These are phyloP conservation scores for Puccinia horiana DNA, from an alignment of 1,284 basidiomycete species.

Conservation along the genomic window DNA sequence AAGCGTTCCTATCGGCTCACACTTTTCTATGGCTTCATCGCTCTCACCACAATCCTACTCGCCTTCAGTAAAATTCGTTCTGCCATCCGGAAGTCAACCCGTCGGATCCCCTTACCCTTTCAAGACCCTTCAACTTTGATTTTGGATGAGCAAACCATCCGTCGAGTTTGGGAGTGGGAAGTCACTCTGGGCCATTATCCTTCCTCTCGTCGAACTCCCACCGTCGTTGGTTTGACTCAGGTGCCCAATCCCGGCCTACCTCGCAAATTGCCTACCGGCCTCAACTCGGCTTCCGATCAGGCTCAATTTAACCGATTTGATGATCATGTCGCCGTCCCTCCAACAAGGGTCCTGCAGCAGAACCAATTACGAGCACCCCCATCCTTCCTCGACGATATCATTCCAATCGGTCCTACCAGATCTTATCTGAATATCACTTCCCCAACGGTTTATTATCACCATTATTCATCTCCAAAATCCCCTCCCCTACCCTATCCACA, in stretches of 20 bases:
- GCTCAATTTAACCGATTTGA: constrained; percentile 40
- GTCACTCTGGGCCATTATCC: constrained; percentile 86
- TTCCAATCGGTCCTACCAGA: constrained; percentile 68
- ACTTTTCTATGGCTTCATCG: constrained; percentile 50
- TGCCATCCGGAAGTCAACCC: constrained; percentile 35
- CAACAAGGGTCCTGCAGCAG: constrained; percentile 51
- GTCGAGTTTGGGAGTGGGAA: constrained; percentile 90
- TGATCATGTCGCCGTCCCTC: constrained; percentile 49
- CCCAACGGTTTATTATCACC: constrained; percentile 63
- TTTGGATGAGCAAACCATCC: constrained; percentile 72
- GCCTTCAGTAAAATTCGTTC: constrained; percentile 45
- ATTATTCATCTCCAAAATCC: constrained; percentile 63
- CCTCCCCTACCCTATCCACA: constrained; percentile 65
- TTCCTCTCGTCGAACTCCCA: constrained; percentile 63
- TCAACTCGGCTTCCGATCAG: constrained; percentile 37
- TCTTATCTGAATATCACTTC: constrained; percentile 71
- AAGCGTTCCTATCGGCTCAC: constrained; percentile 46
- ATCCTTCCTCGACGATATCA: constrained; percentile 53
- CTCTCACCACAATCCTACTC: constrained; percentile 42
- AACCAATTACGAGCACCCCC: constrained; percentile 49
- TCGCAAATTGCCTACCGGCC: constrained; percentile 38
- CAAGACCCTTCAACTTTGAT: constrained; percentile 72
- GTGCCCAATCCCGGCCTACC: constrained; percentile 50
- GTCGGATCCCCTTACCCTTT: constrained; percentile 62
- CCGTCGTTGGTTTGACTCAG: constrained; percentile 41